A percentile compares a stretch with the other conserved stretches of the same genome.
Evolutionary conservation across 768 basidiomycete genomes (phyloP).

Genomic region (Termitomyces sp.): DNA sequence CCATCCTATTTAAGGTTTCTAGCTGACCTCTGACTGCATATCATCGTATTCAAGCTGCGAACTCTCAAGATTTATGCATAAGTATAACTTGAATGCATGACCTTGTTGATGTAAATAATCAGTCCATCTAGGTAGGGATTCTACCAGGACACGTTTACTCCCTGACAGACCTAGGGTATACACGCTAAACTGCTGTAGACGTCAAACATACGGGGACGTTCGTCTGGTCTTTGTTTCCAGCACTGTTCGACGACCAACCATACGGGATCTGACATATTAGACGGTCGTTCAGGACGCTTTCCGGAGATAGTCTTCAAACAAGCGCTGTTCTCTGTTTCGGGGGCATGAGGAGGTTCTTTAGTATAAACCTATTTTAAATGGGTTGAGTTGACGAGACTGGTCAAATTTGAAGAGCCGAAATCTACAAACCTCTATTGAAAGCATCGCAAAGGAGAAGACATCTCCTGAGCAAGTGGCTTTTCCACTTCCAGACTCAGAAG

Average conservation of each 20-base stretch:
- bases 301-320: background rate
- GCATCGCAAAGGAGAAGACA: conserved; percentile 23
- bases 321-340: background rate
- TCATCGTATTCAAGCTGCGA: background rate
- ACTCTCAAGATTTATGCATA: background rate
- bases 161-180: background rate
- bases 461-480: conserved; percentile 21
- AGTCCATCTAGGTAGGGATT: too few species aligned
- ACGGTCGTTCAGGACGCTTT: conserved; percentile 1
- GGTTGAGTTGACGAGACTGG: background rate
- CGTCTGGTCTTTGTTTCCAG: background rate
- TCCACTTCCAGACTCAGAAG: conserved; percentile 8
- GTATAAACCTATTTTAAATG: conserved; percentile 2
- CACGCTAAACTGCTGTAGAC: conserved; percentile 7
- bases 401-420: background rate
- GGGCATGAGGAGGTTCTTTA: conserved; percentile 1
- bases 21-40: background rate
- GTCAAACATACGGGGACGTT: conserved; percentile 1
- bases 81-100: background rate
- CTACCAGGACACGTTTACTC: too few species aligned
- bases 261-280: background rate
- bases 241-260: conserved; percentile 5
- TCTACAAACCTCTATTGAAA: conserved; percentile 7
- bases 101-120: too few species aligned
- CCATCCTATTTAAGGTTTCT: background rate